phyloP scores from a whole-genome alignment of 2,329 filamentous ascomycete species.

The Taxawa tesnikishii region DNA sequence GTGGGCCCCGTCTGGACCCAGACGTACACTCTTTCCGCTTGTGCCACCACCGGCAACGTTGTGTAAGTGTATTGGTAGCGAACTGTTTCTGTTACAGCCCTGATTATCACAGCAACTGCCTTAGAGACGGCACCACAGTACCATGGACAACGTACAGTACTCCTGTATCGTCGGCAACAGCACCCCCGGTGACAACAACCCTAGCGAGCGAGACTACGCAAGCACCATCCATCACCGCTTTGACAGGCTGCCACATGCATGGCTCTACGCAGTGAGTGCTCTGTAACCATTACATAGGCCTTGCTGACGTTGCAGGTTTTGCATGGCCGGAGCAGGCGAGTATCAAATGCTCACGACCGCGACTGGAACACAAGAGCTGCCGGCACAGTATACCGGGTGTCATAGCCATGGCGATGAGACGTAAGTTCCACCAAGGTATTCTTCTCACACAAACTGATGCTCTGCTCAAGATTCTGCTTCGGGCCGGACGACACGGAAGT shows the following conservation, averaged over 20 bases:
- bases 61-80: not conserved
- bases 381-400: constrained; percentile 52
- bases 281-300: not conserved
- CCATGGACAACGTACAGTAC: constrained; percentile 3
- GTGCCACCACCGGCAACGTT: constrained; percentile 1
- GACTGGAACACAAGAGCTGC: constrained; percentile 44
- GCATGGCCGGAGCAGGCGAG: constrained; percentile 28
- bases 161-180: not conserved
- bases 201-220: not conserved
- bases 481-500: constrained; percentile 48
- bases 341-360: constrained; percentile 35
- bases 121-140: constrained; percentile 2
- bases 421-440: constrained; percentile 32
- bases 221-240: constrained; percentile 22
- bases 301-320: constrained; percentile 22
- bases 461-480: constrained; percentile 45
- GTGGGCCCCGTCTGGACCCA: too few species aligned
- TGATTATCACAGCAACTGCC: constrained; percentile 1
- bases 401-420: constrained; percentile 47
- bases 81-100: not conserved
- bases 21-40: constrained; percentile 2
- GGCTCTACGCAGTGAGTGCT: constrained; percentile 27
- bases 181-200: constrained; percentile 1
- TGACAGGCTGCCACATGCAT: constrained; percentile 43
- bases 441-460: constrained; percentile 6